Evolutionary conservation across 108 stramenopile genomes (phyloP).

Genomic region (Schizochytrium sp.): DNA sequence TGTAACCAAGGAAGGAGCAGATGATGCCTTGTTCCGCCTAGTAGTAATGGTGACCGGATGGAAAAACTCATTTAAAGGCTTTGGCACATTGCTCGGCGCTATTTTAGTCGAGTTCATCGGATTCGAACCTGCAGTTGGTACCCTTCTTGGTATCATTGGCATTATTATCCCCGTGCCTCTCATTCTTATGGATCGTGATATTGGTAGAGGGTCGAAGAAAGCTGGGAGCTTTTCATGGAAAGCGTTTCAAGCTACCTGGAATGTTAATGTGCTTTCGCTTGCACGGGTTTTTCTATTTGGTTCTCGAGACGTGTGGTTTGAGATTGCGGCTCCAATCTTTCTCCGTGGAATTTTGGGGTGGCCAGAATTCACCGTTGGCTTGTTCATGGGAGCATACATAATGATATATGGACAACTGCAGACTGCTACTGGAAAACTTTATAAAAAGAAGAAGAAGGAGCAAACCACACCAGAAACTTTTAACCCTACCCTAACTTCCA

Average conservation of each 20-base stretch:
- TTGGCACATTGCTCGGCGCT: slow-evolving; percentile 87
- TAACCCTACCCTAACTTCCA: neutral
- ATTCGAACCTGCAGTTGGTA: slow-evolving; percentile 82
- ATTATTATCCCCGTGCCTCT: slow-evolving; percentile 88
- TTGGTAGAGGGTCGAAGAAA: slow-evolving; percentile 86
- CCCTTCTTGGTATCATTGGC: slow-evolving; percentile 86
- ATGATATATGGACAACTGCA: slow-evolving; percentile 94
- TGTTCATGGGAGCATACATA: slow-evolving; percentile 91
- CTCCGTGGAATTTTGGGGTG: slow-evolving; percentile 65
- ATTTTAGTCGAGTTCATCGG: slow-evolving; percentile 79
- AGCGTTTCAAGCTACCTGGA: slow-evolving; percentile 83
- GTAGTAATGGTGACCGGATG: slow-evolving; percentile 90
- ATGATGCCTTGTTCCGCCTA: slow-evolving; percentile 86
- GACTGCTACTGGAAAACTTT: slow-evolving; percentile 89
- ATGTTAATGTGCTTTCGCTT: slow-evolving; percentile 85
- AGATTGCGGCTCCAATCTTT: slow-evolving; percentile 80
- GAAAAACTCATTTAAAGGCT: slow-evolving; percentile 94
- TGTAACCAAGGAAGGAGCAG: slow-evolving; percentile 88
- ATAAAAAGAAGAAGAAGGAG: slow-evolving; percentile 84
- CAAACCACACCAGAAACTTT: slow-evolving; percentile 63
- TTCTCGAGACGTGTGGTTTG: slow-evolving; percentile 94
- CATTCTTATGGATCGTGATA: slow-evolving; percentile 80
- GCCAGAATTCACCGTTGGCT: slow-evolving; percentile 83
- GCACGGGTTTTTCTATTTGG: slow-evolving; percentile 92
- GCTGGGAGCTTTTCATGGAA: slow-evolving; percentile 81